Evolutionary conservation across 768 basidiomycete genomes (phyloP), one percentile per base, ranked within the genome.

Genomic region (Podaxis carcinomalis): DNA sequence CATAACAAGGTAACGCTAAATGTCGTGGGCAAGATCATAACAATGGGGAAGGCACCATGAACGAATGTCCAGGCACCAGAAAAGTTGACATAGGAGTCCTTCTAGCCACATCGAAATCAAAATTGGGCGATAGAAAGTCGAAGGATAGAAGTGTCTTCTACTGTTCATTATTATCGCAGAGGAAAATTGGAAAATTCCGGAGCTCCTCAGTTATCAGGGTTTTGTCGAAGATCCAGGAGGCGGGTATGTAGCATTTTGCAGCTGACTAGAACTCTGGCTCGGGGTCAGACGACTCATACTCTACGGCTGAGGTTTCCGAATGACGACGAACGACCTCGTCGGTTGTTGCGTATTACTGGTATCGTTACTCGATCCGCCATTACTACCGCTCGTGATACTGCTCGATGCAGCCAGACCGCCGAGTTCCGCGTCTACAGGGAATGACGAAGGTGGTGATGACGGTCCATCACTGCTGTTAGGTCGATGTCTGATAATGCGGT

Each of bases 281-380:
- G 74, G 74, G 52, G 74, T 73, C 51, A 74, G 53, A 51, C 73
- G 68, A 11, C 70, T 72, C 59, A 74, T 72, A 13, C 74, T 71
- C n/a, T 70, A 66, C 65, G 78, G 80, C 27, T 61, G 59, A 27
- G 81, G 77, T 69, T 85, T 86, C n/a, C 87, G 79, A 52, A 89
- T 83, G 36, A 90, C 88, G 19, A 89, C 87, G 64, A 90, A 90
- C 28, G 87, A 88, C 65, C 83, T 74, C 63, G 73, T 79, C 47
- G 73, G 78, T 61, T 73, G 75, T 42, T 55, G 54, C 40, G 46
- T 51, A 36, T 35, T 16, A 35, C 25, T 39, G 10, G 27, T 66
- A 72, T 39, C 47, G 2, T n/a, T 50, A 23, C 40, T 44, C 6
- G 51, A 52, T 4, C 50, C 42, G 9, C n/a, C 56, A 37, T 13